Base-by-base conservation (phyloP, 805 yeast species). In the Hanseniaspora hatyaiensis region DNA sequence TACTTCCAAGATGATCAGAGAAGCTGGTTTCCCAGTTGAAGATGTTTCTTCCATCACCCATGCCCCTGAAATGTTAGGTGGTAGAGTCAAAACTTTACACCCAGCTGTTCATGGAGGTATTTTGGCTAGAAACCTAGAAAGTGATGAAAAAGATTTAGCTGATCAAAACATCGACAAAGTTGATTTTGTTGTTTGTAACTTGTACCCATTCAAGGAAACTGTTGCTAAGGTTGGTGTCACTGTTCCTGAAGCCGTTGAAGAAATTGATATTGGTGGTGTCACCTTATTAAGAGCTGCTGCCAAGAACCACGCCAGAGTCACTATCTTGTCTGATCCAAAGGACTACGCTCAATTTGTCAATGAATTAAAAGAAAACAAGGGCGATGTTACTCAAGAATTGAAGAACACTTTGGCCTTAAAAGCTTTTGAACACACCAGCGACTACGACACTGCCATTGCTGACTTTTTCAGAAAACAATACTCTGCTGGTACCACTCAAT, bases 51-150 rank as follows among this genome's bases (percentile, higher is more conserved):
- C 92, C 51, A 86, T 92, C 64, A 92, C 98, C 31, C 95, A 92
- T 62, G 97, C 97, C 34, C 98, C 98, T 46, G 98, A 92, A 68
- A 92, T 92, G 95, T 74, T 92, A 57, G 95, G 96, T 53, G 98
- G 98, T 54, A 78, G 98, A 69, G 98, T 92, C 58, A 92, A 92
- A 72, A 92, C 98, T 51, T 73, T 92, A 59, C 98, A 92, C 65
- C 98, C 98, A 34, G 98, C 97, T 26, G 96, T 92, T 52, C 98
- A 92, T 65, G 98, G 95, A 59, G 95, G 94, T 62, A 92, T 92
- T 59, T 75, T 92, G 57, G 97, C 98, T 45, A 79, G 97, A 71
- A 77, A 92, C 69, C 74, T 86, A 64, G 94, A 83, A 57, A 72
- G 82, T 54, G 98, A 92, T 67, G 94, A 87, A 67, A 69, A 77